phyloP scores from a whole-genome alignment of 1,139 yeast species.

The Nakaseomyces bracarensis region DNA sequence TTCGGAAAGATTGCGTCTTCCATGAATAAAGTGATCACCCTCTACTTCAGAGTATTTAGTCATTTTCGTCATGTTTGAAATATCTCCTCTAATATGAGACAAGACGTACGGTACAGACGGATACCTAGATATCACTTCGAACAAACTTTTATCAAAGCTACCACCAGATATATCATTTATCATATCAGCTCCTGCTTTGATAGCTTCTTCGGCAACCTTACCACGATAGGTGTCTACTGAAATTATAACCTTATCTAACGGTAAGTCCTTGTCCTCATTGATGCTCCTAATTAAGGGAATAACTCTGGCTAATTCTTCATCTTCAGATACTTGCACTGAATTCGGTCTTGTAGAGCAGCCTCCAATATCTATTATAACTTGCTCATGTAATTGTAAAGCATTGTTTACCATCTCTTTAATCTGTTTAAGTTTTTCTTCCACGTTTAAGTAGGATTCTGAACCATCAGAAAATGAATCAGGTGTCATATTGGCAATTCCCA shows the following conservation, averaged over 20 bases:
- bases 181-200: constrained; percentile 77
- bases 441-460: constrained; percentile 37
- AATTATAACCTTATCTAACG: constrained; percentile 40
- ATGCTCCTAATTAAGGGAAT: constrained; percentile 62
- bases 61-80: constrained; percentile 59
- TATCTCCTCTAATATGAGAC: constrained; percentile 81
- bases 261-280: constrained; percentile 38
- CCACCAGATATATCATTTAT: constrained; percentile 92
- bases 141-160: constrained; percentile 47
- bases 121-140: constrained; percentile 54
- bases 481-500: constrained; percentile 85
- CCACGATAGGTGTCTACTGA: constrained; percentile 84
- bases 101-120: constrained; percentile 67
- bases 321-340: constrained; percentile 47
- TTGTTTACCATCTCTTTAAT: constrained; percentile 42
- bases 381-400: constrained; percentile 61
- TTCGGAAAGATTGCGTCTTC: constrained; percentile 12
- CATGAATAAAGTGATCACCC: constrained; percentile 33
- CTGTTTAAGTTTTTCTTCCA: constrained; percentile 36
- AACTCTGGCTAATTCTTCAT: constrained; percentile 57
- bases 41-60: constrained; percentile 44
- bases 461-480: constrained; percentile 98
- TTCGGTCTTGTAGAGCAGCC: constrained; percentile 92
- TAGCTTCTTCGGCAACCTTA: constrained; percentile 59
- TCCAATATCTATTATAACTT: constrained; percentile 72